phyloP scores from a whole-genome alignment of 208 protist species.

The Leishmania tarentolae region DNA sequence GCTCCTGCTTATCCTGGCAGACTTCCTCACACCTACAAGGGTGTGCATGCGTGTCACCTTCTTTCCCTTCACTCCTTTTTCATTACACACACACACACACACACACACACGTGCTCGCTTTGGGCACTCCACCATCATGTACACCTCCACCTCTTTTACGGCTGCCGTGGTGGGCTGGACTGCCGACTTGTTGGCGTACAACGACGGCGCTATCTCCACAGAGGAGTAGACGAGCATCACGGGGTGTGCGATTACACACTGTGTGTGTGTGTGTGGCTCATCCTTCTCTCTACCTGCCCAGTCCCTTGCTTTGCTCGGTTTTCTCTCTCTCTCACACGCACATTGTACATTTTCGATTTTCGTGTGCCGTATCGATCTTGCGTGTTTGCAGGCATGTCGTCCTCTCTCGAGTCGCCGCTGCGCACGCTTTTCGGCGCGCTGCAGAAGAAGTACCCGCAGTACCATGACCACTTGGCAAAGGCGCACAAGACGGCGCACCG shows the following conservation, averaged over 20 bases:
- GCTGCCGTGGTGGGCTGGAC: background rate
- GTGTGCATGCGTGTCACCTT: too few species aligned
- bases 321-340: background rate
- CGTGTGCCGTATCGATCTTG: background rate
- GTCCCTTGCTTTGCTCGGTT: background rate
- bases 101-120: background rate
- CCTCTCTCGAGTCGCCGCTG: slow-evolving; percentile 21
- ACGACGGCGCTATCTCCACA: background rate
- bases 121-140: background rate
- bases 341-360: background rate
- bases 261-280: background rate
- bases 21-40: too few species aligned
- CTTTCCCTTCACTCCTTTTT: background rate
- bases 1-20: too few species aligned
- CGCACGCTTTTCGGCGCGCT: slow-evolving; percentile 41
- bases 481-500: slow-evolving; percentile 28
- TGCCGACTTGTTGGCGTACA: background rate
- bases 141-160: background rate
- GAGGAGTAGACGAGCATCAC: background rate
- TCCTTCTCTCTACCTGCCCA: background rate
- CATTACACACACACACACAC: background rate
- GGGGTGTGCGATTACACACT: background rate
- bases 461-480: slow-evolving; percentile 30
- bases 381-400: background rate
- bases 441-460: slow-evolving; percentile 53